A percentile compares a stretch with the other conserved stretches of the same genome.
Evolutionary conservation across 2,329 filamentous ascomycete species (phyloP).

Genomic region (Hymenotorrendiella dingleyae): DNA sequence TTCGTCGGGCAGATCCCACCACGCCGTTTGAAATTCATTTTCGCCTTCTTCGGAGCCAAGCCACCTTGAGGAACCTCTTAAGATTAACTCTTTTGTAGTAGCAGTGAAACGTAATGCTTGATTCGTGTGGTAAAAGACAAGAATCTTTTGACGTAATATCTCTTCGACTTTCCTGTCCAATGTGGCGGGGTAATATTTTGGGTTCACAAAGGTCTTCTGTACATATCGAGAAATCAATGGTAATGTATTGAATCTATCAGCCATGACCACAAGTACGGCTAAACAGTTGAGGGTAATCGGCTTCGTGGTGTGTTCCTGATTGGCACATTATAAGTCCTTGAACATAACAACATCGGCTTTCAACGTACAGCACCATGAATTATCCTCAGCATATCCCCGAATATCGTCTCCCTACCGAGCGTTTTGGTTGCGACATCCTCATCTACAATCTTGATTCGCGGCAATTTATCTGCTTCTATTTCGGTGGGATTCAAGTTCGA

Average conservation of each 20-base stretch:
- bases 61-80: conserved; percentile 52
- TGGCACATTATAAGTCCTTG: no score
- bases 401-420: conserved; percentile 53
- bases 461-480: conserved; percentile 47
- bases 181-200: conserved; percentile 50
- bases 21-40: conserved; percentile 41
- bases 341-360: not conserved
- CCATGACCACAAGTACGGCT: conserved; percentile 62
- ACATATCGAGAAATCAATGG: conserved; percentile 49
- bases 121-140: conserved; percentile 60
- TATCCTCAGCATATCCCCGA: conserved; percentile 61
- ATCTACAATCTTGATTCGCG: conserved; percentile 57
- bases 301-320: conserved; percentile 26
- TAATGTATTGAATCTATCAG: conserved; percentile 67
- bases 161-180: conserved; percentile 52
- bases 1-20: conserved; percentile 67
- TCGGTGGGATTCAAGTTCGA: conserved; percentile 43
- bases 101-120: conserved; percentile 53
- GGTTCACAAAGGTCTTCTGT: conserved; percentile 39
- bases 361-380: conserved; percentile 49
- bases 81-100: conserved; percentile 59
- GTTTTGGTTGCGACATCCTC: conserved; percentile 61
- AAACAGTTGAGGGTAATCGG: conserved; percentile 53
- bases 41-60: conserved; percentile 24
- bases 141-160: conserved; percentile 60